These are phyloP conservation scores for Spergularia azorica DNA, from an alignment of 179 eudicot species.

Conservation along the genomic window DNA sequence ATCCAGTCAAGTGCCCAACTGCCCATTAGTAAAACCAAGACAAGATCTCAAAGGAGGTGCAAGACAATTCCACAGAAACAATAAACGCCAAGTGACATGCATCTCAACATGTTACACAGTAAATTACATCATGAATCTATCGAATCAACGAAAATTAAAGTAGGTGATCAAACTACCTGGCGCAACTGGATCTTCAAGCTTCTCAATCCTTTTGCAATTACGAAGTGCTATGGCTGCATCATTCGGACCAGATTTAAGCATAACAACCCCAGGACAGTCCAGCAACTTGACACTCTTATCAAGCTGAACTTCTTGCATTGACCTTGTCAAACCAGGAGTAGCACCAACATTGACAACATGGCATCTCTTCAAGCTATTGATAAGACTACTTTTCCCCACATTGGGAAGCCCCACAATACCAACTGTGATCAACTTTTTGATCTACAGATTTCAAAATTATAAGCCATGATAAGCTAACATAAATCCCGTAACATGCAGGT, in stretches of 20 bases:
- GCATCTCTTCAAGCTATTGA: slow-evolving; percentile 93
- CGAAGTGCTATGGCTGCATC: slow-evolving; percentile 81
- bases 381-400: slow-evolving; percentile 98
- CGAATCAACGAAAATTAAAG: background rate
- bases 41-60: no score
- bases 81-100: background rate
- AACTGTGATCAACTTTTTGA: slow-evolving; percentile 86
- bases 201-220: slow-evolving; percentile 92
- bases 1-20: no score
- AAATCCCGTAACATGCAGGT: slow-evolving; percentile 1
- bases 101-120: background rate
- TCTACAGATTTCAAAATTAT: slow-evolving; percentile 43
- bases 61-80: background rate
- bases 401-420: slow-evolving; percentile 95
- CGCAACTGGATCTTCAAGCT: slow-evolving; percentile 78
- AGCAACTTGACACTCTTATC: slow-evolving; percentile 87
- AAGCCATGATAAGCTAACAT: background rate
- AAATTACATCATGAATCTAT: background rate
- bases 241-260: slow-evolving; percentile 74
- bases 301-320: slow-evolving; percentile 95
- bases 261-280: slow-evolving; percentile 98
- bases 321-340: slow-evolving; percentile 93
- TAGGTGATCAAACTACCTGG: slow-evolving; percentile 55
- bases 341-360: slow-evolving; percentile 92
- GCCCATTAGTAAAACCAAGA: no score